phyloP scores from a whole-genome alignment of 352 stramenopile genomes.

The Globisporangium viniferum region DNA sequence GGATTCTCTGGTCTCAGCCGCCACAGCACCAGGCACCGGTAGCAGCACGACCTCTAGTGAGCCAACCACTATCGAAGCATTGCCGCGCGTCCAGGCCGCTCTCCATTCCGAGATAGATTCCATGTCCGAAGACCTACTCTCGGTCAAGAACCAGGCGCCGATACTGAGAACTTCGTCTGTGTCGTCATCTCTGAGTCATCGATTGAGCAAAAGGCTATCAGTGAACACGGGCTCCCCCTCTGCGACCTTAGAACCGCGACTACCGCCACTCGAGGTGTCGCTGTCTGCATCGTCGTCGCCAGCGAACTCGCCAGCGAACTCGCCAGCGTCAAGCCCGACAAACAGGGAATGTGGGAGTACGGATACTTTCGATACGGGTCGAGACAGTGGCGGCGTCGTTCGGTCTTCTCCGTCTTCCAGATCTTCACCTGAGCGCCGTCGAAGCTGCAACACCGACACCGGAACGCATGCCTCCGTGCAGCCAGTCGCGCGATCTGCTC shows the following conservation, averaged over 20 bases:
- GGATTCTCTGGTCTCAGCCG: background rate
- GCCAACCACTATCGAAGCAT: background rate
- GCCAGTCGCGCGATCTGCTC: background rate
- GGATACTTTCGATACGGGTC: background rate
- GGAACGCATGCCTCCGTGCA: background rate
- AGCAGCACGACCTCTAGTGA: background rate
- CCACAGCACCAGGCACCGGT: background rate
- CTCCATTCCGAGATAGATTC: background rate
- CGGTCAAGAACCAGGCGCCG: background rate
- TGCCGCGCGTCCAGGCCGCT: background rate
- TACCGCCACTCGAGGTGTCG: slow-evolving; percentile 6
- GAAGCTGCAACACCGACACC: background rate
- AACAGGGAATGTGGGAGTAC: background rate
- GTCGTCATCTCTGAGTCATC: slow-evolving; percentile 1
- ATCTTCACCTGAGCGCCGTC: background rate
- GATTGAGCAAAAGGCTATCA: background rate
- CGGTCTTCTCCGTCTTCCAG: background rate
- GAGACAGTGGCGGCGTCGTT: background rate
- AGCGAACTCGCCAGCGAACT: slow-evolving; percentile 11
- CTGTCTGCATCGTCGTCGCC: slow-evolving; percentile 3
- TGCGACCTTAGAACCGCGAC: background rate
- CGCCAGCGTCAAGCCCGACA: background rate
- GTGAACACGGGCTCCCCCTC: background rate
- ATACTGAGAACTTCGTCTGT: background rate
- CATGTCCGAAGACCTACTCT: background rate